Evolutionary conservation across 768 basidiomycete genomes (phyloP), one percentile per base, ranked within the genome.

Genomic region (Termitomyces sp.): DNA sequence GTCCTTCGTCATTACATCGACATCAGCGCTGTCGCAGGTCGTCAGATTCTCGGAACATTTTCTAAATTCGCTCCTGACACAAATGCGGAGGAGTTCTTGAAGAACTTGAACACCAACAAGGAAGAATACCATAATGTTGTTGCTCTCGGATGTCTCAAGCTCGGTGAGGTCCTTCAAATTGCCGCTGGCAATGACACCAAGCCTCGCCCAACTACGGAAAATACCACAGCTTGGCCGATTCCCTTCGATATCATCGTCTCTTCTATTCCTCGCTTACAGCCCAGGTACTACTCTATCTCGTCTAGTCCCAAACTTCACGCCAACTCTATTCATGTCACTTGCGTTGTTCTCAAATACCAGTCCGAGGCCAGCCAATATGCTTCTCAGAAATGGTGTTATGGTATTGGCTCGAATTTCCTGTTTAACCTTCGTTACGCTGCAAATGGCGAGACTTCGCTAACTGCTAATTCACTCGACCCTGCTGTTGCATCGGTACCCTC

Each of bases 221-320:
- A 90, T 69, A 92, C 90, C 54, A 89, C 92, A 0, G 67, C 80
- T 22, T 98, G 96, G 97, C 63, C 79, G 10, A 96, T 98, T 64
- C 96, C 97, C 49, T 97, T 99, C 71, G 97, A 99, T 69, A 89
- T 95, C 70, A 87, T 99, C 63, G 87, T 99, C 54, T 98, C 95
- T 7, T 87, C 90, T 51, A 87, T 96, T 58, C 85, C 93, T 39
- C 93, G 97, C 62, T 83, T 99, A 20, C 96, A 98, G 70, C 94
- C 97, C 34, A 89, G 97, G 56, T 99, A 91, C 77, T 99, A 96
- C 73, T 99, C 97, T 34, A 98, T 99, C 71, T 98, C 97, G 9
- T 98, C 95, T 20, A 94, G 92, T 61, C 94, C 97, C 43, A 98
- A 98, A 71, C 76, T 98, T 10, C 70, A 93, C 71, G 84, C 95